Percentiles rank a stretch among this genome's conserved stretches.
Conservation (phyloP, 306 rosid species). For the Malus sylvestris region DNA sequence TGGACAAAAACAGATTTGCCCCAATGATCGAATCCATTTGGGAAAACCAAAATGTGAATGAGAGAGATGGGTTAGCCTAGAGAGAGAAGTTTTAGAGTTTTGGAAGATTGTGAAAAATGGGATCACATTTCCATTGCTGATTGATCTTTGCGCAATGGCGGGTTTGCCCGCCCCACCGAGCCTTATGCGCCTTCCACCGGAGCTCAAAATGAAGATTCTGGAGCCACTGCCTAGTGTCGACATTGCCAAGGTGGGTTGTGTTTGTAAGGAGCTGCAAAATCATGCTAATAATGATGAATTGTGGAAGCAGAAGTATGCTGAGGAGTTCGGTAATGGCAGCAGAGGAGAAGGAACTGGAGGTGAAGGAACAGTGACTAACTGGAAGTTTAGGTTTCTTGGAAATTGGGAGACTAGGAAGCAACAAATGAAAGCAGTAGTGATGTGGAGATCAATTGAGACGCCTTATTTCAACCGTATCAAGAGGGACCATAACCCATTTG, state of each 20-base stretch:
- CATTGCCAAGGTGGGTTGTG: conserved; percentile 46
- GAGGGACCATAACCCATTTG: conserved; percentile 10
- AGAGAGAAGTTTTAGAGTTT: conserved; percentile 41
- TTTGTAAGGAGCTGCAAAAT: conserved; percentile 44
- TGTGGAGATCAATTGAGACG: neutral
- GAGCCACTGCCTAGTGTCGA: conserved; percentile 52
- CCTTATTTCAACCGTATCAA: neutral
- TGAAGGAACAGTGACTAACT: neutral
- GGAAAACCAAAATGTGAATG: neutral
- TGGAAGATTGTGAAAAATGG: conserved; percentile 75
- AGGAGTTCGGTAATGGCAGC: conserved; percentile 28
- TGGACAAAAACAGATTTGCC: neutral
- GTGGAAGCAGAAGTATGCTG: conserved; percentile 1
- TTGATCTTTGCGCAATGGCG: conserved; percentile 44
- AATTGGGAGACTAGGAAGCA: conserved; percentile 27
- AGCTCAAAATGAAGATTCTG: conserved; percentile 55
- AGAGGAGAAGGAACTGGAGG: neutral
- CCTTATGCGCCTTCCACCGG: conserved; percentile 58
- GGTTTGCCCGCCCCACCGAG: conserved; percentile 55
- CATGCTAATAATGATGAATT: conserved; percentile 2
- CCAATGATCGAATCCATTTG: neutral
- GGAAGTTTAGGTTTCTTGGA: conserved; percentile 33
- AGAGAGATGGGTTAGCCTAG: neutral
- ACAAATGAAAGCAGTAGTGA: neutral
- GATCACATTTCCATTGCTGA: conserved; percentile 65